Conservation (phyloP, 2,329 filamentous ascomycete genomes). For the Shiraia bambusicola region DNA sequence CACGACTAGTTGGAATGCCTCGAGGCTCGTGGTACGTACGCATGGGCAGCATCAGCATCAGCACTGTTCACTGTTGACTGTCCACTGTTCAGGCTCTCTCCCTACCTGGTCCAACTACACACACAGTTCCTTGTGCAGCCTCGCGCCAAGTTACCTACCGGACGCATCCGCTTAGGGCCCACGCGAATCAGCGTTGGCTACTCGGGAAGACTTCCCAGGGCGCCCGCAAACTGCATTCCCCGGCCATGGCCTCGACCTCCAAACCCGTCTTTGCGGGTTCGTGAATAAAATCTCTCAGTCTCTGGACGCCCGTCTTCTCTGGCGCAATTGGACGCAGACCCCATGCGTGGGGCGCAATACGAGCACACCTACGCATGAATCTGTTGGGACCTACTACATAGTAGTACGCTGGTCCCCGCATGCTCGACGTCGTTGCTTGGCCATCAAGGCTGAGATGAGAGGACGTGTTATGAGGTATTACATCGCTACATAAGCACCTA, state of each 20-base stretch:
- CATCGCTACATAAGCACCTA: too few species aligned
- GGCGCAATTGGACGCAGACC: slow-evolving; percentile 5
- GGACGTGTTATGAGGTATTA: too few species aligned
- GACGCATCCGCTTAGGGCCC: slow-evolving; percentile 29
- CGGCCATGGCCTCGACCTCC: slow-evolving; percentile 16
- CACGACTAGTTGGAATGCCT: not conserved
- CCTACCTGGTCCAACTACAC: too few species aligned
- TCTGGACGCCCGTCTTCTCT: slow-evolving; percentile 8
- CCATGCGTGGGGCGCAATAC: slow-evolving; percentile 4
- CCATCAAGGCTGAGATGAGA: slow-evolving; percentile 17
- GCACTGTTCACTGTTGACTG: slow-evolving; percentile 11
- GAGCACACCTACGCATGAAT: slow-evolving; percentile 14
- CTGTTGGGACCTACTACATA: slow-evolving; percentile 27
- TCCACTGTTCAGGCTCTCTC: slow-evolving; percentile 1
- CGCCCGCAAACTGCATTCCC: too few species aligned
- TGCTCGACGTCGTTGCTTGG: slow-evolving; percentile 19
- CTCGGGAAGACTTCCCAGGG: slow-evolving; percentile 23
- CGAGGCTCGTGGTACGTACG: slow-evolving; percentile 8
- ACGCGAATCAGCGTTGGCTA: slow-evolving; percentile 27
- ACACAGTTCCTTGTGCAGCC: slow-evolving; percentile 29
- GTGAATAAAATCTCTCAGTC: slow-evolving; percentile 11
- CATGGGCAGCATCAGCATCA: slow-evolving; percentile 17
- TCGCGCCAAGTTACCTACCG: slow-evolving; percentile 31
- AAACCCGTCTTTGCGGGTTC: not conserved
- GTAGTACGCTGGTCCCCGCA: slow-evolving; percentile 18